Conservation (phyloP, 2,329 filamentous ascomycete genomes). For the Sphaerulina vaccinii region DNA sequence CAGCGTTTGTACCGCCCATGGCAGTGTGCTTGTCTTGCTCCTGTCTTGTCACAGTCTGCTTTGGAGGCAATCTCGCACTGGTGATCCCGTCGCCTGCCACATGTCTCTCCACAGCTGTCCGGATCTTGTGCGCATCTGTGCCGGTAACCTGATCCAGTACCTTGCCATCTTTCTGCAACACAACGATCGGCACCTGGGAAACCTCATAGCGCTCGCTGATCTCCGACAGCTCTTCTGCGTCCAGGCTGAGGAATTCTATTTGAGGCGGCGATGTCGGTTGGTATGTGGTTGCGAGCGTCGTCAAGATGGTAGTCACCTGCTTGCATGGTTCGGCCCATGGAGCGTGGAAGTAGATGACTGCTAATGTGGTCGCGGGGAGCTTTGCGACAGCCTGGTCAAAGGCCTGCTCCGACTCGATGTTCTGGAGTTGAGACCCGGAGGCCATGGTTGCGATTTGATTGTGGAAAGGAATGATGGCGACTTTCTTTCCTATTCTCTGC, state of each 20-base stretch:
- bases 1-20: constrained; percentile 28
- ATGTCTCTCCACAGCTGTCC: constrained; percentile 80
- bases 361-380: constrained; percentile 67
- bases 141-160: constrained; percentile 84
- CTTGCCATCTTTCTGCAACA: constrained; percentile 72
- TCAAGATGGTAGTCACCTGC: constrained; percentile 86
- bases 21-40: constrained; percentile 13
- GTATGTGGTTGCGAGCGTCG: constrained; percentile 83
- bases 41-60: constrained; percentile 38
- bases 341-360: constrained; percentile 91
- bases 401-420: constrained; percentile 70
- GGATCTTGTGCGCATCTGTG: constrained; percentile 82
- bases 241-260: constrained; percentile 85
- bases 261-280: constrained; percentile 61
- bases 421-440: constrained; percentile 58
- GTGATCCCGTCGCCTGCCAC: constrained; percentile 48
- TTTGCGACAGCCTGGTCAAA: constrained; percentile 69
- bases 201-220: constrained; percentile 92
- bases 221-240: constrained; percentile 91
- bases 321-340: constrained; percentile 95
- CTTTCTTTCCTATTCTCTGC: too few relatives aligned
- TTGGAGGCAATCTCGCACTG: constrained; percentile 43
- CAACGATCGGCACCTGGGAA: constrained; percentile 87
- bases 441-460: constrained; percentile 14
- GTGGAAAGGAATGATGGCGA: constrained; percentile 5